Percentiles rank a stretch among this genome's conserved stretches.
Conservation (phyloP, 1,139 yeast genomes). For the Lodderomyces orthopsilosis region DNA sequence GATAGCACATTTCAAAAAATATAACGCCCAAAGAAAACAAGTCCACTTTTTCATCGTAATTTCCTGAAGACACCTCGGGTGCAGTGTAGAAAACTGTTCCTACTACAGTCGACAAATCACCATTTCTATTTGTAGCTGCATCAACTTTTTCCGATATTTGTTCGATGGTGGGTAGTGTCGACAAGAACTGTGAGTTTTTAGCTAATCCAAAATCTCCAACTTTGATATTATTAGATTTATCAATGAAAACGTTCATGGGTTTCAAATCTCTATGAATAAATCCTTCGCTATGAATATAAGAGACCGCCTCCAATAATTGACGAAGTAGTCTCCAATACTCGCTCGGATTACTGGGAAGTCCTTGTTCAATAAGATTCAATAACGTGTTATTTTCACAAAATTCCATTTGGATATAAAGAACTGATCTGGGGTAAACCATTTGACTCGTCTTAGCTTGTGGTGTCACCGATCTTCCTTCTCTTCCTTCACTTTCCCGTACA, state of each 20-base stretch:
- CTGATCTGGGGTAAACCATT: constrained; percentile 37
- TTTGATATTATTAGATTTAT: constrained; percentile 81
- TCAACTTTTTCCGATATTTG: background rate
- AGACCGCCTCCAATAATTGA: constrained; percentile 86
- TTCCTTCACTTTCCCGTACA: background rate
- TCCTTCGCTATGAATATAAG: constrained; percentile 90
- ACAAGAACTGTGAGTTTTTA: constrained; percentile 56
- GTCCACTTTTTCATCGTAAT: constrained; percentile 88
- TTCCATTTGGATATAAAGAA: constrained; percentile 90
- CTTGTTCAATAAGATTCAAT: constrained; percentile 76
- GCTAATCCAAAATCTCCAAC: constrained; percentile 98
- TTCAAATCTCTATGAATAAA: constrained; percentile 94
- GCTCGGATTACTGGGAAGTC: constrained; percentile 65
- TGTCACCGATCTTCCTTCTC: no score
- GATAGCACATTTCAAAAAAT: constrained; percentile 90
- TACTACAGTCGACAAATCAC: constrained; percentile 84
- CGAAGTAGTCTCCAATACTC: constrained; percentile 90
- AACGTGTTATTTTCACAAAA: constrained; percentile 94
- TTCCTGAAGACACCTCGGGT: constrained; percentile 75
- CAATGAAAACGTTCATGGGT: constrained; percentile 95
- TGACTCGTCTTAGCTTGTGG: background rate
- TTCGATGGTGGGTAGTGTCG: background rate
- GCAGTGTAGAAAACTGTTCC: constrained; percentile 96
- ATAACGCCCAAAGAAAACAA: constrained; percentile 94
- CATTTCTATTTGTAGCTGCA: constrained; percentile 27